phyloP scores from a whole-genome alignment of 176 grass and related monocot species.

The Neostapfia colusana region DNA sequence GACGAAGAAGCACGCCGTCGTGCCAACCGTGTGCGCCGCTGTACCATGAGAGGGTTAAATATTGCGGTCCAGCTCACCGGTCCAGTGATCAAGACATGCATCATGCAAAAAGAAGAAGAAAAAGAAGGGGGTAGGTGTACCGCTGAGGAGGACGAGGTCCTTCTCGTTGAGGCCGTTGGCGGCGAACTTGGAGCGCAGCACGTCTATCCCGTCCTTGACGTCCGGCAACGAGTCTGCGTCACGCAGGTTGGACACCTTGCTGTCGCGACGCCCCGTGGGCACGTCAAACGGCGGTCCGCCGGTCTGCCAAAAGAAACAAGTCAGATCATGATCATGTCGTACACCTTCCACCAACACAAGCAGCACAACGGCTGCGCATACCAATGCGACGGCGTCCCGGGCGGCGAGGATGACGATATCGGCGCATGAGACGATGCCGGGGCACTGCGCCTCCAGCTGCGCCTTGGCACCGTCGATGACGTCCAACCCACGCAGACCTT shows the following conservation, averaged over 20 bases:
- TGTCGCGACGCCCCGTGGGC: conserved; percentile 69
- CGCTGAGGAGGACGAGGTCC: conserved; percentile 78
- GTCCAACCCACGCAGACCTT: conserved; percentile 66
- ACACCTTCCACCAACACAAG: no score
- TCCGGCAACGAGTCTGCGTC: conserved; percentile 67
- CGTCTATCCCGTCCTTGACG: conserved; percentile 48
- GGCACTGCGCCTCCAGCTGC: conserved; percentile 62
- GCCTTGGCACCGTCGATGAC: conserved; percentile 67
- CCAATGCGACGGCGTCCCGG: conserved; percentile 59
- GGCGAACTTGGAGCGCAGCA: conserved; percentile 67
- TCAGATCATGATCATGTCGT: no score
- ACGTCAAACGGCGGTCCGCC: conserved; percentile 71
- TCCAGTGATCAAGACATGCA: not conserved
- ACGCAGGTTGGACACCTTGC: conserved; percentile 44
- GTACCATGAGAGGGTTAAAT: not conserved
- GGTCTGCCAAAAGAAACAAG: conserved; percentile 33
- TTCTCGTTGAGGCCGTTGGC: conserved; percentile 61
- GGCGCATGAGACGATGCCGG: conserved; percentile 81
- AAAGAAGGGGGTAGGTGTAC: not conserved
- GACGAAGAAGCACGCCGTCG: conserved; percentile 90
- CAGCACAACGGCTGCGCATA: no score
- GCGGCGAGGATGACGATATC: conserved; percentile 72
- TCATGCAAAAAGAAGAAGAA: not conserved
- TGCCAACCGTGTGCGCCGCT: conserved; percentile 94
- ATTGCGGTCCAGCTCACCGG: no score